These are phyloP conservation scores for Teratosphaeria destructans DNA, from an alignment of 2,329 filamentous ascomycete species.

Conservation along the genomic window DNA sequence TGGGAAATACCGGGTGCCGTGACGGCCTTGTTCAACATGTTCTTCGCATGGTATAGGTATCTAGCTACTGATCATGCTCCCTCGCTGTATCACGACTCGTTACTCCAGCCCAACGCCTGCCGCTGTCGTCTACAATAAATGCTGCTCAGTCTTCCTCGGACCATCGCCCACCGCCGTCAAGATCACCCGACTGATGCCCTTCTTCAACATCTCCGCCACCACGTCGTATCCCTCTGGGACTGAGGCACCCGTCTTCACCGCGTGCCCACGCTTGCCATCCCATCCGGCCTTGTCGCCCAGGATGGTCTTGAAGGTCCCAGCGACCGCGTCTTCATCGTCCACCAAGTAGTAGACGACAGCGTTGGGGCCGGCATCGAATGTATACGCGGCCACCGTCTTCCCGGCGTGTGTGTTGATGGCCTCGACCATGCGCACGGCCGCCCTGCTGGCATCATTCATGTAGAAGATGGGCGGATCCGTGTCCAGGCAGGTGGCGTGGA, in stretches of 20 bases:
- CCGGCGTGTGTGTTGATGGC: slow-evolving; percentile 73
- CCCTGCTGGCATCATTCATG: slow-evolving; percentile 85
- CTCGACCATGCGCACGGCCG: slow-evolving; percentile 81
- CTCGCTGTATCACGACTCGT: no score
- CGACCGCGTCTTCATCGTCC: slow-evolving; percentile 60
- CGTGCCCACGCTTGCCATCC: slow-evolving; percentile 47
- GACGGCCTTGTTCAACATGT: not conserved
- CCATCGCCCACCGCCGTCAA: slow-evolving; percentile 86
- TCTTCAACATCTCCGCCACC: slow-evolving; percentile 49
- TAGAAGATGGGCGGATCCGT: slow-evolving; percentile 98
- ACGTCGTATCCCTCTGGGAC: slow-evolving; percentile 52
- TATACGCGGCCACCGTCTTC: slow-evolving; percentile 79
- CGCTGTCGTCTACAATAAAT: slow-evolving; percentile 10
- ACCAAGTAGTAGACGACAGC: slow-evolving; percentile 92
- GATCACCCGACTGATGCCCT: slow-evolving; percentile 81
- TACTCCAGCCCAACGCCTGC: not conserved
- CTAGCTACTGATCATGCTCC: not conserved
- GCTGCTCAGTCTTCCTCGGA: slow-evolving; percentile 65
- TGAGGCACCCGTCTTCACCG: slow-evolving; percentile 42
- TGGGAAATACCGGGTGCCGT: not conserved
- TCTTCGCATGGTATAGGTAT: not conserved
- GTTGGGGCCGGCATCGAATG: slow-evolving; percentile 94
- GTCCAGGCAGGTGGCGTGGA: slow-evolving; percentile 90
- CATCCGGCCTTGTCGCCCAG: slow-evolving; percentile 58
- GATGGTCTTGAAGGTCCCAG: slow-evolving; percentile 65